phyloP scores from a whole-genome alignment of 2,329 filamentous ascomycete species.

The Colletotrichum navitas region DNA sequence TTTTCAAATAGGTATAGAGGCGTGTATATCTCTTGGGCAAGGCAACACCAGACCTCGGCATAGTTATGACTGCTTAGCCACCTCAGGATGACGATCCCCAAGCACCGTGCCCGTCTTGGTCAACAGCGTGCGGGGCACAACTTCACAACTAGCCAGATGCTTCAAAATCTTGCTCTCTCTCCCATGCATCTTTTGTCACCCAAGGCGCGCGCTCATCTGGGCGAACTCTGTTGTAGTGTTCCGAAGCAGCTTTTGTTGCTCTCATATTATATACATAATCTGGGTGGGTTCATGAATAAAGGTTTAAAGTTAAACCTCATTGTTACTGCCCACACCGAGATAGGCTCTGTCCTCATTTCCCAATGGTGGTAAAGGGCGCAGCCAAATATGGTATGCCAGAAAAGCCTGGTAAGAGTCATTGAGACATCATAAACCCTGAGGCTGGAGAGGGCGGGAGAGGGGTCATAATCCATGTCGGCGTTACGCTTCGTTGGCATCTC shows the following conservation, averaged over 20 bases:
- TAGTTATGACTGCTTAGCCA: background rate
- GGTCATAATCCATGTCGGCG: background rate
- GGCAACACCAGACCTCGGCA: background rate
- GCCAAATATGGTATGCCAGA: background rate
- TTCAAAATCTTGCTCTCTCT: background rate
- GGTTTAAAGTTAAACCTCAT: background rate
- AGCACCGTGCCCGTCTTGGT: background rate
- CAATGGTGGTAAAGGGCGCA: background rate
- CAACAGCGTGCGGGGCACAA: background rate
- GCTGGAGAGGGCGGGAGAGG: no score
- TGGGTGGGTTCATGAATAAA: background rate
- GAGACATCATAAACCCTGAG: background rate
- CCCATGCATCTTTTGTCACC: background rate
- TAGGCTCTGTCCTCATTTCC: background rate
- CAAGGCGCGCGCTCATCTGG: background rate
- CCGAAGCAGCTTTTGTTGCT: background rate
- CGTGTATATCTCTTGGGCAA: background rate
- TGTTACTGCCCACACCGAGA: background rate
- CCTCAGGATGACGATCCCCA: background rate
- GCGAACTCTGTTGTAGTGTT: background rate
- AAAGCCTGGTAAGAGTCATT: background rate
- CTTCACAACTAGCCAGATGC: background rate
- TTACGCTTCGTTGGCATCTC: background rate
- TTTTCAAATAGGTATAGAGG: background rate
- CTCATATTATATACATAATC: background rate